Conservation (phyloP, 2,329 filamentous ascomycete species). For the Ophiostoma sp. region DNA sequence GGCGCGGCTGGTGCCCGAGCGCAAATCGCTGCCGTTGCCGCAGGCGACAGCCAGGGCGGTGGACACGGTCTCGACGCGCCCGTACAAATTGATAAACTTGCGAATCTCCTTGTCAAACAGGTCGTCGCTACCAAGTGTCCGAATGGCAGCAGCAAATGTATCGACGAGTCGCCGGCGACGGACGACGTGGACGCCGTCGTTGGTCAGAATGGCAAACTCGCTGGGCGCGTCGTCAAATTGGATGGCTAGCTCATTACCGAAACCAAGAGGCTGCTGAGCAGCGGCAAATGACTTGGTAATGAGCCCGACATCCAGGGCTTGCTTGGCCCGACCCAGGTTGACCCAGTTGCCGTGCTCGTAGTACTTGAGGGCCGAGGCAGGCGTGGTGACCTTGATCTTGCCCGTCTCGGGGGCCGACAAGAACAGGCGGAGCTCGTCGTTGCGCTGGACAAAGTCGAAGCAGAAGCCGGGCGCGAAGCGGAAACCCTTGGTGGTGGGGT, state of each 20-base stretch:
- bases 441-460: constrained; percentile 67
- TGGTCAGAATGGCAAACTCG: constrained; percentile 89
- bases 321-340: constrained; percentile 62
- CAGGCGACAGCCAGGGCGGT: constrained; percentile 93
- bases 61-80: constrained; percentile 83
- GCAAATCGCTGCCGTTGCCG: constrained; percentile 78
- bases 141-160: constrained; percentile 81
- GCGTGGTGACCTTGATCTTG: constrained; percentile 66
- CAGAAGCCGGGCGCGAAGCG: constrained; percentile 88
- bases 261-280: constrained; percentile 68
- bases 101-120: constrained; percentile 79
- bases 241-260: constrained; percentile 93
- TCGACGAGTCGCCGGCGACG: constrained; percentile 84
- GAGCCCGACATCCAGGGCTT: constrained; percentile 75
- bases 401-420: constrained; percentile 85
- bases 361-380: constrained; percentile 59
- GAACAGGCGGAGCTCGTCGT: constrained; percentile 59
- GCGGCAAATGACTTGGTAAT: constrained; percentile 73
- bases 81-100: constrained; percentile 82
- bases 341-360: constrained; percentile 82
- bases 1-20: constrained; percentile 70
- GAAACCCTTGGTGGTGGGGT: constrained; percentile 52
- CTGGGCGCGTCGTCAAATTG: constrained; percentile 83
- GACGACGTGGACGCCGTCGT: constrained; percentile 84
- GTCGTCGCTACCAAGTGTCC: constrained; percentile 72